These are phyloP conservation scores for Wallacemonas rigidus DNA, from an alignment of 208 protist genomes.

Conservation along the genomic window DNA sequence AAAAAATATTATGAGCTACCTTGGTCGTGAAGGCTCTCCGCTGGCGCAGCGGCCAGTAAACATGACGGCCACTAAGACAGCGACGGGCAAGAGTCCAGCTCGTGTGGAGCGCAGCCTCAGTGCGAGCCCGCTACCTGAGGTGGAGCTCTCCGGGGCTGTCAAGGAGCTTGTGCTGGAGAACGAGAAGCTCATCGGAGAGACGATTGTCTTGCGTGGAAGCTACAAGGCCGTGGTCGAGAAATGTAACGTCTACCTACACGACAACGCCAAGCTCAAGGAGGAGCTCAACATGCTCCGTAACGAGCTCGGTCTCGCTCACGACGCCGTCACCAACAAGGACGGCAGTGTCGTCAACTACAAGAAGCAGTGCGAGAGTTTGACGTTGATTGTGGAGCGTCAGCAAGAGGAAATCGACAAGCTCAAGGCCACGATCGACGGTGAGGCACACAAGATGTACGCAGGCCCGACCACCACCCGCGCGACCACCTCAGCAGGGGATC, in stretches of 20 bases:
- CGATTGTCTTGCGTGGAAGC: slow-evolving; percentile 44
- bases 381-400: slow-evolving; percentile 14
- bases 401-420: slow-evolving; percentile 18
- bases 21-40: slow-evolving; percentile 27
- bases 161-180: slow-evolving; percentile 57
- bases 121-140: slow-evolving; percentile 31
- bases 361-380: slow-evolving; percentile 35
- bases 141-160: slow-evolving; percentile 37
- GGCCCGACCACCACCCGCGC: slow-evolving; percentile 16
- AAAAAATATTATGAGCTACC: not conserved
- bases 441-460: slow-evolving; percentile 8
- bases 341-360: slow-evolving; percentile 26
- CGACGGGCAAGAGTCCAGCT: slow-evolving; percentile 11
- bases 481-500: not conserved
- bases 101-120: slow-evolving; percentile 12
- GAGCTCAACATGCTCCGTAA: slow-evolving; percentile 52
- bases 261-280: slow-evolving; percentile 12
- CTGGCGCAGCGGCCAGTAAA: slow-evolving; percentile 28
- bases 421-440: slow-evolving; percentile 27
- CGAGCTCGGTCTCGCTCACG: slow-evolving; percentile 42
- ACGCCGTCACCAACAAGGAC: slow-evolving; percentile 19
- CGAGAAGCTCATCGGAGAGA: slow-evolving; percentile 56
- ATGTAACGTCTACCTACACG: slow-evolving; percentile 22
- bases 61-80: not conserved
- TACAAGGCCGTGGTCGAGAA: slow-evolving; percentile 26